phyloP scores from a whole-genome alignment of 1,284 basidiomycete species.

The Coniferiporia weirii region DNA sequence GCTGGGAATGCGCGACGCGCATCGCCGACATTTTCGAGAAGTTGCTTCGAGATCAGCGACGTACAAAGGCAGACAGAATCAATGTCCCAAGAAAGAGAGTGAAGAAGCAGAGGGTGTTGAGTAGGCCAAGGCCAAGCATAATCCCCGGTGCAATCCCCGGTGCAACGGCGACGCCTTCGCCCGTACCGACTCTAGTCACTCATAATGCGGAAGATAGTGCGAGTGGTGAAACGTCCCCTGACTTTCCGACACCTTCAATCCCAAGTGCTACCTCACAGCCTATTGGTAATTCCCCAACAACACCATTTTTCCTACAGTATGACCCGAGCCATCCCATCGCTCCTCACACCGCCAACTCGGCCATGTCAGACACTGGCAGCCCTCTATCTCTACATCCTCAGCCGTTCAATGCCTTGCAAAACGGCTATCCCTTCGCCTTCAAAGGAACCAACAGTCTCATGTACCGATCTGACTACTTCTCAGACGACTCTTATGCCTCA shows the following conservation, averaged over 20 bases:
- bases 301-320: neutral
- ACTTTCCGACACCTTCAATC: neutral
- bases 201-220: neutral
- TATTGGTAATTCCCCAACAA: neutral
- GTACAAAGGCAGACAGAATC: neutral
- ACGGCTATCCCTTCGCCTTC: neutral
- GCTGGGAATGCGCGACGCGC: conserved; percentile 22
- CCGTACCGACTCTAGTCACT: neutral
- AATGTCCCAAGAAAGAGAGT: neutral
- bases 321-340: neutral
- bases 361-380: neutral
- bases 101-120: conserved; percentile 2
- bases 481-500: conserved; percentile 2
- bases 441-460: neutral
- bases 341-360: neutral
- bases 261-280: neutral
- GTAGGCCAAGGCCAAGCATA: neutral
- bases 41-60: conserved; percentile 21
- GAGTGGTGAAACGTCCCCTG: neutral
- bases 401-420: neutral
- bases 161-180: neutral
- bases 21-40: conserved; percentile 30
- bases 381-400: neutral
- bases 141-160: neutral
- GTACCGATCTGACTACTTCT: neutral